phyloP scores from a whole-genome alignment of 768 basidiomycete genomes.

The Chalciporus chontae region DNA sequence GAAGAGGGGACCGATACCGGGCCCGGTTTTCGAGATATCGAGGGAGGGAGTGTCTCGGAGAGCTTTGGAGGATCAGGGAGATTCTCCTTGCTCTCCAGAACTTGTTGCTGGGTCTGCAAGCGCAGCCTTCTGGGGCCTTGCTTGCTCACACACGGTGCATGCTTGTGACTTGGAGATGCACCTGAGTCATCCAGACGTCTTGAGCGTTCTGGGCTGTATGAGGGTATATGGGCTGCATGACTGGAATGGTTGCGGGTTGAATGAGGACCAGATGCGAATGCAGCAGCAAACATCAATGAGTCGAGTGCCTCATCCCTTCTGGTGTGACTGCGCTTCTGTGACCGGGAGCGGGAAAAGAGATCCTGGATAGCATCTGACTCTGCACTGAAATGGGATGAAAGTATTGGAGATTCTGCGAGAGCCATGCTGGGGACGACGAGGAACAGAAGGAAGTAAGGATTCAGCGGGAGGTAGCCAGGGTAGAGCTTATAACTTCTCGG shows the following conservation, averaged over 20 bases:
- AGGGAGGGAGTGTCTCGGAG: slow-evolving; percentile 34
- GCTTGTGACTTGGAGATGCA: slow-evolving; percentile 39
- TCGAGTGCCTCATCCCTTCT: slow-evolving; percentile 74
- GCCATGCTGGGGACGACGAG: slow-evolving; percentile 19
- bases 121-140: slow-evolving; percentile 71
- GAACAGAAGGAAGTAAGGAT: not conserved
- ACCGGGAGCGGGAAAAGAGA: slow-evolving; percentile 54
- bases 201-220: slow-evolving; percentile 41
- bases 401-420: slow-evolving; percentile 27
- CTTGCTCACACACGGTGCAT: slow-evolving; percentile 62
- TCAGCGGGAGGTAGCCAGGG: not conserved
- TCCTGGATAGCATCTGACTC: slow-evolving; percentile 63
- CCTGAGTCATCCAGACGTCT: slow-evolving; percentile 46
- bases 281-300: slow-evolving; percentile 75
- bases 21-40: slow-evolving; percentile 39
- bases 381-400: slow-evolving; percentile 24
- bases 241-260: slow-evolving; percentile 84
- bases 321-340: slow-evolving; percentile 35
- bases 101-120: slow-evolving; percentile 31
- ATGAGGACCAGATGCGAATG: slow-evolving; percentile 68
- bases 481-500: slow-evolving; percentile 3
- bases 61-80: slow-evolving; percentile 38
- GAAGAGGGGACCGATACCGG: slow-evolving; percentile 27
- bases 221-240: slow-evolving; percentile 63
- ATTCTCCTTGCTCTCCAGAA: slow-evolving; percentile 37